These are phyloP conservation scores for Yamadazyma triangularis DNA, from an alignment of 1,139 yeast genomes.

Conservation along the genomic window DNA sequence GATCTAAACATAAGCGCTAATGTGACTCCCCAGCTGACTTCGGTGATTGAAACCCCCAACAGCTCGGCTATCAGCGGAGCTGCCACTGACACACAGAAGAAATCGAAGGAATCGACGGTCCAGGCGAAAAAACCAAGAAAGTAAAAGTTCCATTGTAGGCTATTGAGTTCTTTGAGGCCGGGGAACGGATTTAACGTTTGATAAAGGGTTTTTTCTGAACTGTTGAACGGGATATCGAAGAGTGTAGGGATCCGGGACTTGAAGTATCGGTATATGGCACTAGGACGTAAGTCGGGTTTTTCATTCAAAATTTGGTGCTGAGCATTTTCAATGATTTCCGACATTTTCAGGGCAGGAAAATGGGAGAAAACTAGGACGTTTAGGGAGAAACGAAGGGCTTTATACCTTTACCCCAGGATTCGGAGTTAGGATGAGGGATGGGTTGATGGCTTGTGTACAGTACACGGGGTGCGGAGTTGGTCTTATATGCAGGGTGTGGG, in stretches of 20 bases:
- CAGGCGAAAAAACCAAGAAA: slow-evolving; percentile 63
- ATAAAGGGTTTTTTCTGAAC: slow-evolving; percentile 8
- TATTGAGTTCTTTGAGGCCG: slow-evolving; percentile 24
- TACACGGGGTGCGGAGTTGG: too few species aligned
- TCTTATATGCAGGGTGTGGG: too few species aligned
- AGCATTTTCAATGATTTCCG: slow-evolving; percentile 7
- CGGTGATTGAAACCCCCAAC: slow-evolving; percentile 45
- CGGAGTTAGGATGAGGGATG: too few species aligned
- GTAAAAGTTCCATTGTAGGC: slow-evolving; percentile 53
- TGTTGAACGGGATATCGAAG: slow-evolving; percentile 18
- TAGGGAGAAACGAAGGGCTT: too few species aligned
- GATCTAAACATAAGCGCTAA: slow-evolving; percentile 75
- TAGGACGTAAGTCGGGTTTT: slow-evolving; percentile 22
- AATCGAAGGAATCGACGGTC: slow-evolving; percentile 81
- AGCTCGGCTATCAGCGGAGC: slow-evolving; percentile 52
- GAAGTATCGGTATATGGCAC: slow-evolving; percentile 20
- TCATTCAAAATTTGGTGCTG: slow-evolving; percentile 16
- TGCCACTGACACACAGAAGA: slow-evolving; percentile 63
- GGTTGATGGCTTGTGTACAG: too few species aligned
- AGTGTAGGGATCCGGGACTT: slow-evolving; percentile 22
- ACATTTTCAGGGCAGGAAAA: too few species aligned
- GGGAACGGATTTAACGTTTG: slow-evolving; percentile 29
- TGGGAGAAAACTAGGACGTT: too few species aligned
- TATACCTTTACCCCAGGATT: too few species aligned
- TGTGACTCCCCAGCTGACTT: slow-evolving; percentile 77